Evolutionary conservation across 2,329 filamentous ascomycete species (phyloP), one percentile per base, ranked within the genome.

Genomic region (Pseudocercospora fuligena): DNA sequence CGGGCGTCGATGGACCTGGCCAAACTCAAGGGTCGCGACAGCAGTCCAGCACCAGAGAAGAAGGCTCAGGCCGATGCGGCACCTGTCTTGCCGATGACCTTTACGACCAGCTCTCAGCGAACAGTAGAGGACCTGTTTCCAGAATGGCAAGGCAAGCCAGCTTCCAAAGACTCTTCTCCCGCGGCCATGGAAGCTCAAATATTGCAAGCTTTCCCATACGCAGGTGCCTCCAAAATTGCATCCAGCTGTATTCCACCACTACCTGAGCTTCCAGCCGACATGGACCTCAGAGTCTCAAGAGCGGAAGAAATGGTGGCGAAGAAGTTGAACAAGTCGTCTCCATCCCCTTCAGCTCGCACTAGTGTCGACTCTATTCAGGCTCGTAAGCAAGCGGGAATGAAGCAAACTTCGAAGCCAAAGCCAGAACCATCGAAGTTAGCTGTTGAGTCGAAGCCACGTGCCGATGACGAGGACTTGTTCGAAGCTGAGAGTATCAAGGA

Each of bases 251-350:
- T 61, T 57, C 75, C 75, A 16, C 74, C 75, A 9, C 68, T 77
- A 61, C 75, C 75, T 4, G 73, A 76, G 43, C 63, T 77, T 21
- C 75, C 75, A 3, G 66, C 74, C 2, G 75, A 77, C 36, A 72
- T 75, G 21, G 71, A 67, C 9, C 66, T 66, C 8, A 75, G 72
- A 40, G 69, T 74, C 2, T 68, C 65, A 1, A 71, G 67, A 54
- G 75, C 73, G 3, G 74, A 75, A 46, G 58, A 70, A 46, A 70
- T 75, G 66, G 68, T 75, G 11, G 70, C 73, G 2, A 75, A 76
- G 70, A 73, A 69, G 59, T 51, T 71, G 51, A 70, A 60, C 8
- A 65, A 65, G 19, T 61, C 69, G 1, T 70, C 71, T 2, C 72
- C 73, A 5, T 46, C 8, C 3, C 46, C 47, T 23, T 70, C 72